These are phyloP conservation scores for Alternaria ethzedia DNA, from an alignment of 2,329 filamentous ascomycete species.

Conservation along the genomic window DNA sequence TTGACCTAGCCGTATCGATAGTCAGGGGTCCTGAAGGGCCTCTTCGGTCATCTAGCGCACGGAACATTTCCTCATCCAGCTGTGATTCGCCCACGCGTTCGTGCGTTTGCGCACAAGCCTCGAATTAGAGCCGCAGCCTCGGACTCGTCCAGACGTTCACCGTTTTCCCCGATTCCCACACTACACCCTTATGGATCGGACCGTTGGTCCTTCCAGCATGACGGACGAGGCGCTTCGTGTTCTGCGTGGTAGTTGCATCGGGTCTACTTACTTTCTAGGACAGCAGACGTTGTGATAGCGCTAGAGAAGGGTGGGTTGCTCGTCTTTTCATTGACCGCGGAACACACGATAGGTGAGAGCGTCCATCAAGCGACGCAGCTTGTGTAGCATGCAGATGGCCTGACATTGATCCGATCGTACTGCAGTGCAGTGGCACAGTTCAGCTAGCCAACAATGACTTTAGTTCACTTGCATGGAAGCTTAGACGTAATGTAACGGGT, in stretches of 20 bases:
- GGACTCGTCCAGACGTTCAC: not conserved
- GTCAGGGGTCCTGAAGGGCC: not conserved
- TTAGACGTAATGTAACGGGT: not conserved
- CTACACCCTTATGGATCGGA: not conserved
- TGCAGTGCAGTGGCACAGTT: constrained; percentile 16
- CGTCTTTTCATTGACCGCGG: not conserved
- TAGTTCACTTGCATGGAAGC: not conserved
- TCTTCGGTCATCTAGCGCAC: not conserved
- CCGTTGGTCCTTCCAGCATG: not conserved
- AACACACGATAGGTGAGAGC: not conserved
- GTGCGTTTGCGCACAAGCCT: not conserved
- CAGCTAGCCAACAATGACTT: constrained; percentile 2
- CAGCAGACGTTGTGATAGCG: not conserved
- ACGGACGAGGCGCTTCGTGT: not conserved
- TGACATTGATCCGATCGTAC: constrained; percentile 2
- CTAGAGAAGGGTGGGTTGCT: not conserved
- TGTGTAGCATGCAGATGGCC: constrained; percentile 6
- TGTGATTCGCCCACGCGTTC: not conserved
- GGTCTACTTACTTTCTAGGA: constrained; percentile 1
- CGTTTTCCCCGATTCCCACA: constrained; percentile 7
- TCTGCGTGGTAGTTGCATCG: constrained; percentile 2
- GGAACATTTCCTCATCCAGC: not conserved
- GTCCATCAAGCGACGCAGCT: not conserved
- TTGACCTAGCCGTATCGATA: not conserved
- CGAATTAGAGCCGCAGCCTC: not conserved